Percentiles rank a stretch among this genome's conserved stretches.
These are phyloP conservation scores for Pisolithus thermaeus DNA, from an alignment of 1,284 basidiomycete genomes.

Conservation along the genomic window DNA sequence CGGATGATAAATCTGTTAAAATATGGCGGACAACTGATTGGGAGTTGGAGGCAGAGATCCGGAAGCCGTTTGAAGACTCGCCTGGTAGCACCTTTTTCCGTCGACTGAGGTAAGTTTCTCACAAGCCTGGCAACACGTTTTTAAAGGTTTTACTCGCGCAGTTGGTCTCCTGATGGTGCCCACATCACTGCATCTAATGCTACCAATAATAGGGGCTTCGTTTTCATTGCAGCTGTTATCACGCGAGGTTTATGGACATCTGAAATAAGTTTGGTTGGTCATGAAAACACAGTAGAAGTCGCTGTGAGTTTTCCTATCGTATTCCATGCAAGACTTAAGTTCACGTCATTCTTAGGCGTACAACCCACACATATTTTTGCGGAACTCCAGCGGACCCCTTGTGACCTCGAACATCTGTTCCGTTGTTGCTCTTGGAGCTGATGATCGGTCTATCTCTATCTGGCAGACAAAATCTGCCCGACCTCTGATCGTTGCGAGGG, in stretches of 20 bases:
- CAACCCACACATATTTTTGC: conserved; percentile 88
- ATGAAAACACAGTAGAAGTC: conserved; percentile 97
- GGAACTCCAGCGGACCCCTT: conserved; percentile 59
- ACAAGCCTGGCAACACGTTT: conserved; percentile 2
- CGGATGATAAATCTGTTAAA: conserved; percentile 93
- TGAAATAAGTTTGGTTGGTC: conserved; percentile 91
- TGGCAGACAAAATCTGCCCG: conserved; percentile 91
- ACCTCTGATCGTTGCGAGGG: conserved; percentile 88
- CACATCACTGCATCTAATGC: conserved; percentile 97
- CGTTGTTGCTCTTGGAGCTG: conserved; percentile 87
- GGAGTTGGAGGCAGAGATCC: conserved; percentile 78
- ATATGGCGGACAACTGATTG: conserved; percentile 96
- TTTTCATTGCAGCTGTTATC: conserved; percentile 96
- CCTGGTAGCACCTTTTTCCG: conserved; percentile 96
- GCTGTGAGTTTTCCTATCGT: conserved; percentile 46
- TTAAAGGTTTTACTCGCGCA: conserved; percentile 26
- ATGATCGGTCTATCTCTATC: conserved; percentile 83
- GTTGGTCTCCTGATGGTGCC: conserved; percentile 99
- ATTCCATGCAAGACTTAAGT: conserved; percentile 1
- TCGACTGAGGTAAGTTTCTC: conserved; percentile 63
- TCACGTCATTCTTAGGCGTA: conserved; percentile 56
- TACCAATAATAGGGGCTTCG: conserved; percentile 91
- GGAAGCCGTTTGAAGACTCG: conserved; percentile 88
- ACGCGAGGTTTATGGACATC: conserved; percentile 83
- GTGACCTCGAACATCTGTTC: conserved; percentile 75